Evolutionary conservation across 2,329 filamentous ascomycete genomes (phyloP), one percentile per base, ranked within the genome.

Genomic region (Trichoderma guizhouense): DNA sequence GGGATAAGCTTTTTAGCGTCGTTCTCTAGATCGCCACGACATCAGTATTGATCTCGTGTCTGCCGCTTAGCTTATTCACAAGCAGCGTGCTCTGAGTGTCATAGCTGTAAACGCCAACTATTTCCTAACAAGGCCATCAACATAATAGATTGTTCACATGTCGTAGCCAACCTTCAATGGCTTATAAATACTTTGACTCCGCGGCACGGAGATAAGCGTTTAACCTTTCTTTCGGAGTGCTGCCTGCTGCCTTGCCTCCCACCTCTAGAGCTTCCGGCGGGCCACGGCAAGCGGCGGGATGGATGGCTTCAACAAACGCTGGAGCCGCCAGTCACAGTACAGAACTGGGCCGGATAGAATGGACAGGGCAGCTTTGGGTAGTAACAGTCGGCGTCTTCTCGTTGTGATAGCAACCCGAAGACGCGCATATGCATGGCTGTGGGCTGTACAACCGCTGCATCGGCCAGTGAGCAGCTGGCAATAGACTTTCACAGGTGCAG

Each of bases 1-100:
- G 47, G 30, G 15, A n/a, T 57, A 66, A 57, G 47, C 63, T 66
- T 66, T 55, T 66, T 66, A 66, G 63, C 63, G 63, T 36, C 63
- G 1, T 66, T 53, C 47, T 55, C 47, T 66, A 66, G 28, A 34
- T 18, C 47, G 34, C 36, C 34, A 28, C 36, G 43, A 51, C 43
- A 11, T n/a, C 43, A 21, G n/a, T 11, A 60, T 60, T 18, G 34
- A 36, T 36, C 28, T n/a, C 28, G 28, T 60, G n/a, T 28, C 18
- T n/a, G 28, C 9, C n/a, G 28, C 26, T 28, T 30, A 26, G 12
- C 21, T 32, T 30, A 21, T n/a, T 58, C 53, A 32, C 39, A 51
- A 51, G 43, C 39, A 51, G 43, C 43, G 43, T 51, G 43, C 18
- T 51, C 43, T 12, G 1, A 7, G 43, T 5, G 5, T 51, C 43